Conservation (phyloP, 768 basidiomycete species). For the Termitomyces sp. region DNA sequence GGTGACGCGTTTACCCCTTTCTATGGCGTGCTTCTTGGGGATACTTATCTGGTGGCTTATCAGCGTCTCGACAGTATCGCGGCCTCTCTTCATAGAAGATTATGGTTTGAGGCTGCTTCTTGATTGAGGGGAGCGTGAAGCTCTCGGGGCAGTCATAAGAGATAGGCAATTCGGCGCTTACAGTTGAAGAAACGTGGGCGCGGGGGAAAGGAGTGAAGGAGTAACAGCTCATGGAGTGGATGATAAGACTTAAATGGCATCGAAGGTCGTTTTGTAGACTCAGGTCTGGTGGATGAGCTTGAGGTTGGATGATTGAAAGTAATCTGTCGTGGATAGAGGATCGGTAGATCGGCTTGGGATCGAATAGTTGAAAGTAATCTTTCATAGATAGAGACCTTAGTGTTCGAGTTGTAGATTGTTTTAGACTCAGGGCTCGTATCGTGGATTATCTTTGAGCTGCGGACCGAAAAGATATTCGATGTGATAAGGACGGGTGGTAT, state of each 20-base stretch:
- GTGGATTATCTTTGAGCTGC: not conserved
- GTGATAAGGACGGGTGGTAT: not conserved
- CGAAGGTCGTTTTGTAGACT: slow-evolving; percentile 49
- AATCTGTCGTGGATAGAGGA: slow-evolving; percentile 2
- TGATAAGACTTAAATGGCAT: slow-evolving; percentile 43
- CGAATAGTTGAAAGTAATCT: slow-evolving; percentile 1
- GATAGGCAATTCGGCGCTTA: slow-evolving; percentile 65
- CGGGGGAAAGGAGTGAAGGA: slow-evolving; percentile 47
- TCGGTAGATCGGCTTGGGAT: slow-evolving; percentile 20
- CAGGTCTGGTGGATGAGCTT: slow-evolving; percentile 25
- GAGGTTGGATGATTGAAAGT: slow-evolving; percentile 1
- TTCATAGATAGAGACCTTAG: not conserved
- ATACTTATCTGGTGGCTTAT: not conserved
- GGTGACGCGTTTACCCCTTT: slow-evolving; percentile 76
- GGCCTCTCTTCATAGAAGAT: slow-evolving; percentile 80
- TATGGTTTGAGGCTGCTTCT: slow-evolving; percentile 69
- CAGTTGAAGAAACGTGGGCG: slow-evolving; percentile 55
- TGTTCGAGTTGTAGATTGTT: not conserved
- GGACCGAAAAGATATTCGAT: not conserved
- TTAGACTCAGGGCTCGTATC: not conserved
- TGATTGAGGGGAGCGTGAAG: slow-evolving; percentile 62
- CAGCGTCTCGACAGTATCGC: slow-evolving; percentile 45
- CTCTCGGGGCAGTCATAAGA: slow-evolving; percentile 64
- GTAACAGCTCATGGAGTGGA: slow-evolving; percentile 38
- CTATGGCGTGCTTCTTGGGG: slow-evolving; percentile 50